These are phyloP conservation scores for Sistotremastrum niveocremeum DNA, from an alignment of 768 basidiomycete genomes.

Conservation along the genomic window DNA sequence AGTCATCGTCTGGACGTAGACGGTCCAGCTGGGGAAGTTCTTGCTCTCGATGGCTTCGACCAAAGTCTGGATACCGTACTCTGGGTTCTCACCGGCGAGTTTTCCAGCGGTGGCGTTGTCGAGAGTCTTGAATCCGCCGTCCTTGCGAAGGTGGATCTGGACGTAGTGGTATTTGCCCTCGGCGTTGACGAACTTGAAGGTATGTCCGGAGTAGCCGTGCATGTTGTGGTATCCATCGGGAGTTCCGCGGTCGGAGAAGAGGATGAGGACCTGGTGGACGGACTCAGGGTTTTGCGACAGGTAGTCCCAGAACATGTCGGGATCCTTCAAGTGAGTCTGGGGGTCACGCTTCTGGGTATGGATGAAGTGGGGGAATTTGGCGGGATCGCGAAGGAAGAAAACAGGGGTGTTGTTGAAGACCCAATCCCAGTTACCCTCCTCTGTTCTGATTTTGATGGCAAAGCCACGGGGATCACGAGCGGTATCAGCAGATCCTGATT, in stretches of 20 bases:
- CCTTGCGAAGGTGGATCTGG: slow-evolving; percentile 70
- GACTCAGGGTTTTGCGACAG: slow-evolving; percentile 81
- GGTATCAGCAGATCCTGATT: slow-evolving; percentile 80
- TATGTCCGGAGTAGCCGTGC: slow-evolving; percentile 93
- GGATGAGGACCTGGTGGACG: slow-evolving; percentile 78
- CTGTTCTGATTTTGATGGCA: slow-evolving; percentile 77
- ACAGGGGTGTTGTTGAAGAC: slow-evolving; percentile 90
- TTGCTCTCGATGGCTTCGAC: slow-evolving; percentile 75
- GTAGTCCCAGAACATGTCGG: slow-evolving; percentile 87
- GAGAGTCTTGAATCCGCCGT: slow-evolving; percentile 78
- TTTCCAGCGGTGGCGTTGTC: slow-evolving; percentile 49
- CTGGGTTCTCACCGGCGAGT: slow-evolving; percentile 64
- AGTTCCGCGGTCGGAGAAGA: slow-evolving; percentile 91
- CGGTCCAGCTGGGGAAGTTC: slow-evolving; percentile 76
- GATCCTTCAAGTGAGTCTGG: slow-evolving; percentile 81
- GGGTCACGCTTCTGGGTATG: slow-evolving; percentile 90
- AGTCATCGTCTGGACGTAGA: slow-evolving; percentile 92
- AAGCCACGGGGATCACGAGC: slow-evolving; percentile 92
- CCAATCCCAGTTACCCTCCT: slow-evolving; percentile 87
- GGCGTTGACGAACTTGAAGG: slow-evolving; percentile 76
- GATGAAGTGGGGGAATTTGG: slow-evolving; percentile 89
- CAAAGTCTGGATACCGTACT: slow-evolving; percentile 69
- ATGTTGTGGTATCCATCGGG: slow-evolving; percentile 77
- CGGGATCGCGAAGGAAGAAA: slow-evolving; percentile 79
- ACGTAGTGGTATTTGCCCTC: slow-evolving; percentile 78